Evolutionary conservation across 305 asterid genomes (phyloP).

Genomic region (Solanum aculeatissimum): DNA sequence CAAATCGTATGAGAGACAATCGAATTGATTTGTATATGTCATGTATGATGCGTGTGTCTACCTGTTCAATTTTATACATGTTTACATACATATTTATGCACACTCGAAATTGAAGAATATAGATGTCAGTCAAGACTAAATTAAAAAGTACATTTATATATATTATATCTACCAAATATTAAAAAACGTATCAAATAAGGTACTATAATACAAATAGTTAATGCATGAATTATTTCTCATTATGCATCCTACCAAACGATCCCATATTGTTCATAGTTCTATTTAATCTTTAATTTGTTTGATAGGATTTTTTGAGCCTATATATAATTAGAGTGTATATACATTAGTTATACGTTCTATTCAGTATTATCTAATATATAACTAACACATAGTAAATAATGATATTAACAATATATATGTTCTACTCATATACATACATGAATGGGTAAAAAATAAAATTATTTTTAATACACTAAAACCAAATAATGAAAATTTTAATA

Average conservation of each 20-base stretch:
- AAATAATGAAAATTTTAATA: neutral
- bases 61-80: no score
- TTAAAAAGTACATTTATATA: no score
- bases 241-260: neutral
- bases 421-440: neutral
- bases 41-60: neutral
- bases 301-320: neutral
- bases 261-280: neutral
- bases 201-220: neutral
- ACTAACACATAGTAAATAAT: neutral
- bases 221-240: neutral
- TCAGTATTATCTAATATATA: neutral
- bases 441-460: neutral
- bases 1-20: no score
- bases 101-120: accelerated
- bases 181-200: neutral
- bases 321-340: neutral
- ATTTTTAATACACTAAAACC: neutral
- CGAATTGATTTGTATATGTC: no score
- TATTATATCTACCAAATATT: no score
- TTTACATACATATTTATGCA: no score
- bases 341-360: neutral
- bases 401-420: neutral
- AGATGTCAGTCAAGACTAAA: accelerated
- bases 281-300: neutral